These are phyloP conservation scores for Sporisorium graminicola DNA, from an alignment of 1,284 basidiomycete genomes.

Conservation along the genomic window DNA sequence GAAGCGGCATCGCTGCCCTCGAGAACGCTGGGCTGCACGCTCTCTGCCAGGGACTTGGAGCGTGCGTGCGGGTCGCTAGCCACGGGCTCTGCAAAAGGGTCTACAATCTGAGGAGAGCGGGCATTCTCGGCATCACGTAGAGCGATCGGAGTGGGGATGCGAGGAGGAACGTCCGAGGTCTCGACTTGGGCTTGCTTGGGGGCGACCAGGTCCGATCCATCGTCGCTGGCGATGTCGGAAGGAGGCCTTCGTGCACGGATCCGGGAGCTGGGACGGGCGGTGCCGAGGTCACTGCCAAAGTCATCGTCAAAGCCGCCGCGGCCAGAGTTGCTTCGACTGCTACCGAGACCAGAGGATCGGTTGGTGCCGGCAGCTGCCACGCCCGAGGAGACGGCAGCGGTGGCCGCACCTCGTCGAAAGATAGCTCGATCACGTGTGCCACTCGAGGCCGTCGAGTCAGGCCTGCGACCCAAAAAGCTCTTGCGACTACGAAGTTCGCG, in stretches of 20 bases:
- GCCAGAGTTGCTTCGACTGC: constrained; percentile 32
- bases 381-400: constrained; percentile 31
- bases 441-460: constrained; percentile 15
- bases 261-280: constrained; percentile 17
- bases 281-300: constrained; percentile 42
- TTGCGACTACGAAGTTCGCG: constrained; percentile 50
- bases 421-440: constrained; percentile 14
- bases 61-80: constrained; percentile 20
- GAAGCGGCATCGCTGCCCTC: constrained; percentile 44
- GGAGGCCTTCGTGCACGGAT: constrained; percentile 28
- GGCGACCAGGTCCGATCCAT: constrained; percentile 14
- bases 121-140: constrained; percentile 49
- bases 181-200: not conserved
- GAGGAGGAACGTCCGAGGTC: constrained; percentile 29
- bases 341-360: constrained; percentile 24
- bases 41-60: constrained; percentile 45
- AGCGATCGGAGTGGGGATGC: constrained; percentile 33
- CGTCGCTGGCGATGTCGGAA: constrained; percentile 35
- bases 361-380: constrained; percentile 13
- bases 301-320: constrained; percentile 42
- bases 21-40: constrained; percentile 48
- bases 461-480: constrained; percentile 27
- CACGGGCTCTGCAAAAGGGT: constrained; percentile 23
- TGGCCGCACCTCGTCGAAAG: constrained; percentile 31
- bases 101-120: constrained; percentile 48